Evolutionary conservation across 768 basidiomycete species (phyloP).

Genomic region (Sporobolomyces roseus): DNA sequence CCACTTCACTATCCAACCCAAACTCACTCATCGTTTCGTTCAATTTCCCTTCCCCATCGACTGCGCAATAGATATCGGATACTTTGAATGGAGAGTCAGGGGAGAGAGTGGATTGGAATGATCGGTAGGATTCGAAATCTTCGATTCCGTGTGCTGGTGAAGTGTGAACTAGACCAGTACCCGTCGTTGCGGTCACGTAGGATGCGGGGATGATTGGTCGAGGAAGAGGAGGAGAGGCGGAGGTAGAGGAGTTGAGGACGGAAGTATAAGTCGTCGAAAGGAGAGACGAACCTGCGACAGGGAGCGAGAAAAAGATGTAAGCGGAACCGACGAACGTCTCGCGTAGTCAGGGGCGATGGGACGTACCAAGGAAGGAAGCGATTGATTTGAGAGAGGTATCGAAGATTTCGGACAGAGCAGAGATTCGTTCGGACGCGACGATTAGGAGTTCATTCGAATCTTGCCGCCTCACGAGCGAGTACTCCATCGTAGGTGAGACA

Average conservation of each 20-base stretch:
- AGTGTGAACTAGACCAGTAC: slow-evolving; percentile 91
- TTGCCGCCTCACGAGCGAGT: slow-evolving; percentile 55
- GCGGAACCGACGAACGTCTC: no score
- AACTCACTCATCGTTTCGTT: slow-evolving; percentile 56
- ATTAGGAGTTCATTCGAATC: slow-evolving; percentile 46
- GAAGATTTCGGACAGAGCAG: slow-evolving; percentile 46
- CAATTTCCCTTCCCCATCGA: slow-evolving; percentile 68
- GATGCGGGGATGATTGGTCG: slow-evolving; percentile 59
- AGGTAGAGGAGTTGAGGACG: slow-evolving; percentile 55
- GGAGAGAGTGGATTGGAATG: slow-evolving; percentile 28
- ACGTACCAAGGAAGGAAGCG: slow-evolving; percentile 47
- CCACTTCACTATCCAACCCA: slow-evolving; percentile 54
- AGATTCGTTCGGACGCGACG: slow-evolving; percentile 50
- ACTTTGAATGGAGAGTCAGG: slow-evolving; percentile 50
- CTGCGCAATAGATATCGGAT: slow-evolving; percentile 67
- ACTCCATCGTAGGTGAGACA: slow-evolving; percentile 68
- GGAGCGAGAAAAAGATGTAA: no score
- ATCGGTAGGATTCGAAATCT: slow-evolving; percentile 71
- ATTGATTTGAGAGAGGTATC: slow-evolving; percentile 46
- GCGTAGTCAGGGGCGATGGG: no score
- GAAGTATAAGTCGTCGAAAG: slow-evolving; percentile 61
- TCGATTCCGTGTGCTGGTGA: slow-evolving; percentile 93
- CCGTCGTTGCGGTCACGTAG: slow-evolving; percentile 81
- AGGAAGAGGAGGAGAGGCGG: slow-evolving; percentile 45
- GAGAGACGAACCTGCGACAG: slow-evolving; percentile 58